These are phyloP conservation scores for Pharus latifolius DNA, from an alignment of 176 grass and related monocot genomes.

Conservation along the genomic window DNA sequence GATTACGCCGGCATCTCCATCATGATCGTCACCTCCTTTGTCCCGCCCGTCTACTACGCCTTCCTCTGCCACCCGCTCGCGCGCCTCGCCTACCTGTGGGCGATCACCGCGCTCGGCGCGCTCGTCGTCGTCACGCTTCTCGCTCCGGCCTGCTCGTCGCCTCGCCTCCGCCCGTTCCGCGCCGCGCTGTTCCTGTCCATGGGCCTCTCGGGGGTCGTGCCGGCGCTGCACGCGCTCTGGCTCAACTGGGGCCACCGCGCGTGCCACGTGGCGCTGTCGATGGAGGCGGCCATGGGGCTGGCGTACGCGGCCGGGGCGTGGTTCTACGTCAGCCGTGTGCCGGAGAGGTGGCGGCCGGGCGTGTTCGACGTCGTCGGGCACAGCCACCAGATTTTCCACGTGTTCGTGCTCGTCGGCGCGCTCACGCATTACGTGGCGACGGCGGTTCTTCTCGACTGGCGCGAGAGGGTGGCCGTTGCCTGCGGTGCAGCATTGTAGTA, in stretches of 20 bases:
- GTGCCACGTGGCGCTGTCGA: conserved; percentile 52
- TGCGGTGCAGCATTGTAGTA: background rate
- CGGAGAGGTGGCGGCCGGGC: conserved; percentile 79
- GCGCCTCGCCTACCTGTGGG: conserved; percentile 51
- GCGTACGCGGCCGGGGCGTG: conserved; percentile 46
- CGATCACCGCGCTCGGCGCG: conserved; percentile 53
- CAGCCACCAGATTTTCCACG: conserved; percentile 97
- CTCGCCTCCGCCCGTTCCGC: conserved; percentile 50
- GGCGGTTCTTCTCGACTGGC: conserved; percentile 54
- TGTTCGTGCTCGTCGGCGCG: conserved; percentile 71
- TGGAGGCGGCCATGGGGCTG: conserved; percentile 66
- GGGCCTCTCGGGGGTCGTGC: conserved; percentile 56
- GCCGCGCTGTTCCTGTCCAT: conserved; percentile 62
- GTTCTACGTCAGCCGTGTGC: conserved; percentile 72
- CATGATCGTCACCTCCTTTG: conserved; percentile 91
- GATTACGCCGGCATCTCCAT: conserved; percentile 93
- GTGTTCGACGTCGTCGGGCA: conserved; percentile 61
- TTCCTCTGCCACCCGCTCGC: conserved; percentile 46
- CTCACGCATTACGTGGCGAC: conserved; percentile 71
- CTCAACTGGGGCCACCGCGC: conserved; percentile 49
- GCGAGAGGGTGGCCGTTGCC: conserved; percentile 27
- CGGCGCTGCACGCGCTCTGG: conserved; percentile 57
- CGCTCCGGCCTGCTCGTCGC: conserved; percentile 47
- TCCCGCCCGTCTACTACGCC: conserved; percentile 83
- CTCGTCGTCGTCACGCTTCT: conserved; percentile 58